A percentile compares a stretch with the other conserved stretches of the same genome.
phyloP scores from a whole-genome alignment of 108 stramenopile species.

The Chaetoceros tenuissimus region DNA sequence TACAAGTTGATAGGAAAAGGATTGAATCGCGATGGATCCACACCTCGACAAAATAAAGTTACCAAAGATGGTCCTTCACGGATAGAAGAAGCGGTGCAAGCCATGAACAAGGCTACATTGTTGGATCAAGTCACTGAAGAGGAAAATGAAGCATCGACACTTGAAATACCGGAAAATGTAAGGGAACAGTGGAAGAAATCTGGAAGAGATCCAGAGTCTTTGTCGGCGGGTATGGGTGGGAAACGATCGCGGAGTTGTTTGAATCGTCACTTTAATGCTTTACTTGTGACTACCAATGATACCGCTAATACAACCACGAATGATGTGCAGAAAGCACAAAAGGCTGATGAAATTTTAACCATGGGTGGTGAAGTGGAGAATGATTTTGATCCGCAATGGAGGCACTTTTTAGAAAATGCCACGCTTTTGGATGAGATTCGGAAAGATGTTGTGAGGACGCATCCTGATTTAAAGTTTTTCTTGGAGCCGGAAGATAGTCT shows the following conservation, averaged over 20 bases:
- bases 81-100: neutral
- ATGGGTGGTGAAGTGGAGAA: neutral
- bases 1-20: neutral
- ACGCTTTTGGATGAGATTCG: conserved; percentile 73
- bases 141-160: neutral
- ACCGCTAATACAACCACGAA: conserved; percentile 2
- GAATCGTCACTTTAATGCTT: conserved; percentile 6
- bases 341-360: conserved; percentile 2
- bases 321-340: conserved; percentile 2
- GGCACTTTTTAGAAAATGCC: conserved; percentile 46
- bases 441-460: conserved; percentile 85
- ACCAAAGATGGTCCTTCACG: neutral
- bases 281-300: neutral
- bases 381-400: neutral
- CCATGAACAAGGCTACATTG: neutral
- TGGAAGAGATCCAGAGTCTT: conserved; percentile 8
- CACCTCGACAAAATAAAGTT: neutral
- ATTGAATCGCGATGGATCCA: neutral
- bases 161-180: conserved; percentile 14
- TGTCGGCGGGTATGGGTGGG: conserved; percentile 4
- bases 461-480: conserved; percentile 79
- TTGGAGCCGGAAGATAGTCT: conserved; percentile 56
- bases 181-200: conserved; percentile 31
- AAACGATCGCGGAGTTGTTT: conserved; percentile 1
- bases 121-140: neutral